Base-by-base conservation (phyloP, 2,329 filamentous ascomycete genomes). In the Epicoccum nigrum region DNA sequence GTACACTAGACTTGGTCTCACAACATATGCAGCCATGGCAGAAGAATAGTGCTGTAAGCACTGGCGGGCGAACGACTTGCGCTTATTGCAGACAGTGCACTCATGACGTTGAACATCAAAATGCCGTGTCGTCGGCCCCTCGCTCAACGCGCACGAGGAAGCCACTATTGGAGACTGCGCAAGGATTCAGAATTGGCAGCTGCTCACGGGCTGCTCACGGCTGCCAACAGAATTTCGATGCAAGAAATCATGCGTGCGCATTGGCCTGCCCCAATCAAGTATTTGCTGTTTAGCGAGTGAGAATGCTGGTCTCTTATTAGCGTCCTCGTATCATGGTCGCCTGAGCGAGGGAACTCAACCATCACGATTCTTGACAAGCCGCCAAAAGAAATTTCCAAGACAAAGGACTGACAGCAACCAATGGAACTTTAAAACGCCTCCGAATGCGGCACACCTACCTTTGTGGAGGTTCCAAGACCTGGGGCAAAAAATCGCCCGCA, bases 341-440 rank as follows among this genome's bases (percentile, higher is more conserved):
- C 40, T 54, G 40, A 48, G 34, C 50, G 42, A 43, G 30, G 33
- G 48, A 40, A 41, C 45, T 45, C 34, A 35, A 44, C 41, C 51
- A 31, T 41, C 34, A 40, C 23, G 44, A 40, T 53, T 38, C 32
- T 47, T 28, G 49, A 47, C 49, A 52, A 47, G 49, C 49, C 43
- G 38, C 49, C 49, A 47, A 34, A 51, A 44, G 38, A 33, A 39
- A 39, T 33, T 35, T 45, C 50, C 45, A 54, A 54, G 51, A 48
- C 45, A 39, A 35, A 28, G 25, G 8, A 31, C 8, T 11, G n/a
- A 23, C 30, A 30, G 23, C 21, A 20, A n/a, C 49, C 38, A 47
- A 47, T 52, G 20, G 5, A 3, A 20, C 3, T 6, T 27, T 39
- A 34, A 30, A 32, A 8, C 3, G 15, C 33, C 9, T 34, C 12